Evolutionary conservation across 2,329 filamentous ascomycete genomes (phyloP), one percentile per base, ranked within the genome.

Genomic region (Penicillium sp.): DNA sequence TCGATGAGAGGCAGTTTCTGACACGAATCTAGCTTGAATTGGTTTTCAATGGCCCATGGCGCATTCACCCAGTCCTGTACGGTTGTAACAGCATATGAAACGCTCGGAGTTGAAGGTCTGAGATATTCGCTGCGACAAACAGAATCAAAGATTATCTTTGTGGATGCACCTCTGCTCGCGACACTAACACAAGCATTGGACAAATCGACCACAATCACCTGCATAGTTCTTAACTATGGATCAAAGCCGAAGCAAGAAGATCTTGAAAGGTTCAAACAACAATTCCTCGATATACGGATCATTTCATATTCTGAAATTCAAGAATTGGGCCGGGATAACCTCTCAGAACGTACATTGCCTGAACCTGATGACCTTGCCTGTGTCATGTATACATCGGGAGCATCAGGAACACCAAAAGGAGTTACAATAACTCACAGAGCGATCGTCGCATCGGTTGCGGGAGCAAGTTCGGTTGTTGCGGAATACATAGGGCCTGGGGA

Each of bases 51-150:
- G 66, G 89, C 92, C 40, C 90, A 95, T 71, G 85, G 79, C 79
- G 88, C 84, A 51, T 76, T 87, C 19, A 92, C 92, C 14, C 93
- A 97, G 75, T 92, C 90, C 40, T 86, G 97, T 72, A 86, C 90
- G 54, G 92, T 97, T 63, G 93, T 97, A 47, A 97, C 93, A 39
- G 92, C 92, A 45, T 97, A 97, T 75, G 92, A 97, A 73, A 96
- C 92, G 24, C 87, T 97, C 40, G 92, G 92, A 48, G 84, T 91
- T 67, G 86, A 87, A 58, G 92, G 92, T 42, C 83, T 97, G 59
- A 86, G 88, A 77, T 92, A 96, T 79, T 95, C 92, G 3, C 83
- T 97, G 60, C 81, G 87, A 21, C 90, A 96, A 76, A 94, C 91
- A 48, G 80, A 86, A 58, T 88, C 91, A 47, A 86, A 86, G 65